Percentiles rank a stretch among this genome's conserved stretches.
These are phyloP conservation scores for Saccharomycopsis crataegensis DNA, from an alignment of 1,139 yeast genomes.

Conservation along the genomic window DNA sequence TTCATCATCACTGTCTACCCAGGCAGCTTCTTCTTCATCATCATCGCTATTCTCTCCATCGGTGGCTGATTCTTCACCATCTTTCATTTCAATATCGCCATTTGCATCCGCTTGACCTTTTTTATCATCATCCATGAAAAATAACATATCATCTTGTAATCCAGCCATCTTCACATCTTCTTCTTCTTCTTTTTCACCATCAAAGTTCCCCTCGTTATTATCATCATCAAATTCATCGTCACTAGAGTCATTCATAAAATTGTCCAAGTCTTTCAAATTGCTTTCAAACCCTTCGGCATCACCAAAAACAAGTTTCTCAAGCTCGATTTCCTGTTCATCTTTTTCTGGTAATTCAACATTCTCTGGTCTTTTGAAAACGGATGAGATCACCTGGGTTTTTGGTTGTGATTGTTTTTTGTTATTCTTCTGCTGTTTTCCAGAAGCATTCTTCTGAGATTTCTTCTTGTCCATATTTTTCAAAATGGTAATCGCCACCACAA, in stretches of 20 bases:
- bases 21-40: conserved; percentile 49
- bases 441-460: neutral
- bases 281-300: conserved; percentile 73
- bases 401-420: neutral
- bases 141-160: conserved; percentile 54
- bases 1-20: conserved; percentile 95
- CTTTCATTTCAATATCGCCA: conserved; percentile 29
- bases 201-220: conserved; percentile 29
- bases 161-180: conserved; percentile 30
- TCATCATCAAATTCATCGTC: conserved; percentile 27
- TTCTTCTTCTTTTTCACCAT: conserved; percentile 21
- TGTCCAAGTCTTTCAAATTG: conserved; percentile 53
- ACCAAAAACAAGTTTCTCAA: conserved; percentile 87
- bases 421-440: neutral
- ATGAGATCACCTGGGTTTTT: neutral
- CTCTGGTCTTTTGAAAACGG: conserved; percentile 2
- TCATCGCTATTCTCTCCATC: conserved; percentile 18
- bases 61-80: conserved; percentile 25
- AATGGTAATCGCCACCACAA: no score
- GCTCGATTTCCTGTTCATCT: conserved; percentile 70
- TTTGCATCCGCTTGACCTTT: conserved; percentile 23
- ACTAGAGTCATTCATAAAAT: conserved; percentile 43
- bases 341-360: conserved; percentile 26
- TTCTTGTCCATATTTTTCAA: neutral
- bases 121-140: conserved; percentile 51